Percentiles rank a stretch among this genome's conserved stretches.
Evolutionary conservation across 2,329 filamentous ascomycete genomes (phyloP).

Genomic region (Nannizziopsis barbatae): DNA sequence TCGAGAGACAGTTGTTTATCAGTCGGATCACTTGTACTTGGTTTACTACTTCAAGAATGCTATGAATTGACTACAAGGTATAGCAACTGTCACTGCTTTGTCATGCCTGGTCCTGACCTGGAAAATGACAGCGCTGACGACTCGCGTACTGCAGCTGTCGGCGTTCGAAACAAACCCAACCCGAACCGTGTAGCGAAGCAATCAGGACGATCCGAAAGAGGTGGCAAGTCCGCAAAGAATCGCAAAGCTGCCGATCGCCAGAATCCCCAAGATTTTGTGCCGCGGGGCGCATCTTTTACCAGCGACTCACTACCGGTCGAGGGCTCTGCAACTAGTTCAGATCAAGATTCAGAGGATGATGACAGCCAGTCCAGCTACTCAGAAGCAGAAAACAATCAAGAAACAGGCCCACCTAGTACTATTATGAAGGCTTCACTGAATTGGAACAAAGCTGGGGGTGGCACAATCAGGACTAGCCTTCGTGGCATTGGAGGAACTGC

Average conservation of each 20-base stretch:
- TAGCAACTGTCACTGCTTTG: background rate
- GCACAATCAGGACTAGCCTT: conserved; percentile 35
- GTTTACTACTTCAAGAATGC: no score
- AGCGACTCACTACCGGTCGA: conserved; percentile 19
- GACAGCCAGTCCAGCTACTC: conserved; percentile 11
- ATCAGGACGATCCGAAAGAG: conserved; percentile 19
- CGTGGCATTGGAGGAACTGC: conserved; percentile 18
- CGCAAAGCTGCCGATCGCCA: conserved; percentile 15
- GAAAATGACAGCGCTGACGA: conserved; percentile 27
- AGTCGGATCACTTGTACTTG: no score
- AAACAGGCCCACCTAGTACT: background rate
- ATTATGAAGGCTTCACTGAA: conserved; percentile 26
- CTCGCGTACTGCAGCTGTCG: conserved; percentile 38
- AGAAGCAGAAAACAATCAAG: conserved; percentile 5
- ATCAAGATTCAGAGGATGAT: conserved; percentile 10
- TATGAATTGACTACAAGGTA: no score
- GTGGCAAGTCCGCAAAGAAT: conserved; percentile 22
- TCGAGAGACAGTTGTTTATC: no score
- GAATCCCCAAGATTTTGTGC: conserved; percentile 29
- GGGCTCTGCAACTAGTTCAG: conserved; percentile 16
- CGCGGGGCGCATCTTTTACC: conserved; percentile 28
- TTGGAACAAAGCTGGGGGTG: conserved; percentile 37
- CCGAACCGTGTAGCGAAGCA: conserved; percentile 20
- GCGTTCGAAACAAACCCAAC: conserved; percentile 23
- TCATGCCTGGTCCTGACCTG: conserved; percentile 12